A percentile compares a stretch with the other conserved stretches of the same genome.
These are phyloP conservation scores for Heliamphora exappendiculata DNA, from an alignment of 148 eudicot genomes.

Conservation along the genomic window DNA sequence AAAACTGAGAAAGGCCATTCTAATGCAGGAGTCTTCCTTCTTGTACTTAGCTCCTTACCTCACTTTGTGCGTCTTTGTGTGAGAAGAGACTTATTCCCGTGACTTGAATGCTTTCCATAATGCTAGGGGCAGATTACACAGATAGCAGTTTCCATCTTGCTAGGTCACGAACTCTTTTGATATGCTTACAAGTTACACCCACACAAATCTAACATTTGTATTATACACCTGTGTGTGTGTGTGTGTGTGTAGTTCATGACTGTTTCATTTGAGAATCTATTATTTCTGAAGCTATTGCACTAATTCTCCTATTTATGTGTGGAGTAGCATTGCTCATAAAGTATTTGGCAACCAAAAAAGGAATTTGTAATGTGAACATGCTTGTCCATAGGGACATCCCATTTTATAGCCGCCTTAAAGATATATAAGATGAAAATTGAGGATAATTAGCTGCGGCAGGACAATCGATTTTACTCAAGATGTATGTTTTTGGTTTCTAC, in stretches of 20 bases:
- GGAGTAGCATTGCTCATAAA: neutral
- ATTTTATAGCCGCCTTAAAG: neutral
- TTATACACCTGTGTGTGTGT: neutral
- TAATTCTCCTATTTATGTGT: neutral
- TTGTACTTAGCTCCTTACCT: too few species aligned
- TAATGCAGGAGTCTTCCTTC: too few species aligned
- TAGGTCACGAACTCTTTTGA: too few species aligned
- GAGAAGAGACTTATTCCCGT: too few species aligned
- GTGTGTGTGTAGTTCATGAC: too few species aligned
- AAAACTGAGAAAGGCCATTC: too few species aligned
- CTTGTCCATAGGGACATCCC: neutral
- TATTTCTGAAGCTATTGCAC: neutral
- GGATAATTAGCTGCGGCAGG: neutral
- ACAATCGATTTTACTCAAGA: conserved; percentile 1
- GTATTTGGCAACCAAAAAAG: neutral
- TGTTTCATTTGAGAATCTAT: neutral
- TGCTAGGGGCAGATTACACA: too few species aligned
- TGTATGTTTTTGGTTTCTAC: neutral
- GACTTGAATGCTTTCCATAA: too few species aligned
- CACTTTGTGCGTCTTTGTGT: too few species aligned
- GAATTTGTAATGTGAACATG: neutral
- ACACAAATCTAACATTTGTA: neutral
- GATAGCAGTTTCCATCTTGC: too few species aligned
- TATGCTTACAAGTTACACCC: too few species aligned
- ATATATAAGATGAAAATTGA: neutral